Conservation (phyloP, 164 flowering plant genomes). For the Nelumbo lutea region DNA sequence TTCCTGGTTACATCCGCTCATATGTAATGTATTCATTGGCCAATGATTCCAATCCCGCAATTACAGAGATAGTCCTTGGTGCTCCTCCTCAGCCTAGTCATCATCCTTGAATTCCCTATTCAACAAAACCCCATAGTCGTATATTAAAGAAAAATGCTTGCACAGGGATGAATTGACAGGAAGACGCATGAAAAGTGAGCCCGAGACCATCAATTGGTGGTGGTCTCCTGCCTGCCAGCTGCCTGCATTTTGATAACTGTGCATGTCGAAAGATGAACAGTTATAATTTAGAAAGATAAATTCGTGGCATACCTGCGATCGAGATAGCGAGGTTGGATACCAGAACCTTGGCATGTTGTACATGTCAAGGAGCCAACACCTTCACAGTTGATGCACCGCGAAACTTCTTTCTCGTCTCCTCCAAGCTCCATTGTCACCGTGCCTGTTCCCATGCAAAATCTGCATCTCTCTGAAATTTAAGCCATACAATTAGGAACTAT, state of each 20-base stretch:
- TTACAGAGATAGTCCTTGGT: background rate
- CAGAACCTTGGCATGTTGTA: conserved; percentile 95
- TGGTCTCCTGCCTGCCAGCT: too few relatives aligned
- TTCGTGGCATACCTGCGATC: conserved; percentile 71
- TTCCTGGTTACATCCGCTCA: too few relatives aligned
- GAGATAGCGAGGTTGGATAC: conserved; percentile 96
- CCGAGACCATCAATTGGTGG: background rate
- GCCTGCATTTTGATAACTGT: too few relatives aligned
- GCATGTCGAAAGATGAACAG: too few relatives aligned
- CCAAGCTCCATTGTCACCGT: conserved; percentile 75
- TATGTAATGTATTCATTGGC: too few relatives aligned
- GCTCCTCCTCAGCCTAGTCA: conserved; percentile 21
- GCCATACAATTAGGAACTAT: too few relatives aligned
- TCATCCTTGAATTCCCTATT: conserved; percentile 75
- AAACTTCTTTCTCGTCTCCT: conserved; percentile 76
- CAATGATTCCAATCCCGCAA: too few relatives aligned
- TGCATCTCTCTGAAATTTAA: conserved; percentile 61
- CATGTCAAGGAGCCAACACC: conserved; percentile 84
- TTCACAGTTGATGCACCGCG: conserved; percentile 85
- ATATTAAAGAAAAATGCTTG: background rate
- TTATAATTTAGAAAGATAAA: background rate
- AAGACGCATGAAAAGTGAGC: too few relatives aligned
- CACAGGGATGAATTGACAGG: background rate
- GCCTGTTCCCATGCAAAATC: conserved; percentile 87
- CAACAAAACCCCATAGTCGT: conserved; percentile 5